Conservation (phyloP, 306 rosid genomes). For the Gastrolobium bilobum region DNA sequence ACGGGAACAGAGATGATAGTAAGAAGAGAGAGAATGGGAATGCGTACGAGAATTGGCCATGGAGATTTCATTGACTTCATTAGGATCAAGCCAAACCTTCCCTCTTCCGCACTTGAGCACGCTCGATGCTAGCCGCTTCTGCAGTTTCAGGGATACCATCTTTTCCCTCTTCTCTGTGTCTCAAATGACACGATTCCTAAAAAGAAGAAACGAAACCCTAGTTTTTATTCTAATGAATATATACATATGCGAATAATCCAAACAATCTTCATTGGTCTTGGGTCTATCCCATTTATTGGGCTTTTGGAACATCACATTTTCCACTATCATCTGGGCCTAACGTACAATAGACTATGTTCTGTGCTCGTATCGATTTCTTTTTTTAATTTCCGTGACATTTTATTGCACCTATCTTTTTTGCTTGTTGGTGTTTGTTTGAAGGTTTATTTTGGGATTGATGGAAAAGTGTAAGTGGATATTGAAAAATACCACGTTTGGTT, state of each 20-base stretch:
- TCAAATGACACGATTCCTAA: not conserved
- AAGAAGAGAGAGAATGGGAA: not conserved
- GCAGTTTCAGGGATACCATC: constrained; percentile 60
- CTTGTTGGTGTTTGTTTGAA: no score
- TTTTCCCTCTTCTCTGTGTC: not conserved
- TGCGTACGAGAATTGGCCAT: constrained; percentile 58
- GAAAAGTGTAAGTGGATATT: no score
- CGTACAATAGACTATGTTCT: no score
- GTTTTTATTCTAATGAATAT: not conserved
- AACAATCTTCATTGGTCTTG: no score
- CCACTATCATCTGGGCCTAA: no score
- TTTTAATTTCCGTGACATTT: no score
- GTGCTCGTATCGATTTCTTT: no score
- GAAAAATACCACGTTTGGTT: no score
- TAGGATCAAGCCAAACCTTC: constrained; percentile 59
- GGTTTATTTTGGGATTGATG: no score
- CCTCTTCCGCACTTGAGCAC: constrained; percentile 60
- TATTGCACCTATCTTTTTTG: no score
- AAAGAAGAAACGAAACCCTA: not conserved
- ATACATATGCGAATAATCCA: not conserved
- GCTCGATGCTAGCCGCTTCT: constrained; percentile 55
- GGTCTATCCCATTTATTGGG: no score
- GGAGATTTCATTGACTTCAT: constrained; percentile 60
- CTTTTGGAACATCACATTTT: no score
- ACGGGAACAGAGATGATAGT: not conserved